phyloP scores from a whole-genome alignment of 2,329 filamentous ascomycete species.

The Calonectria hawksworthii region DNA sequence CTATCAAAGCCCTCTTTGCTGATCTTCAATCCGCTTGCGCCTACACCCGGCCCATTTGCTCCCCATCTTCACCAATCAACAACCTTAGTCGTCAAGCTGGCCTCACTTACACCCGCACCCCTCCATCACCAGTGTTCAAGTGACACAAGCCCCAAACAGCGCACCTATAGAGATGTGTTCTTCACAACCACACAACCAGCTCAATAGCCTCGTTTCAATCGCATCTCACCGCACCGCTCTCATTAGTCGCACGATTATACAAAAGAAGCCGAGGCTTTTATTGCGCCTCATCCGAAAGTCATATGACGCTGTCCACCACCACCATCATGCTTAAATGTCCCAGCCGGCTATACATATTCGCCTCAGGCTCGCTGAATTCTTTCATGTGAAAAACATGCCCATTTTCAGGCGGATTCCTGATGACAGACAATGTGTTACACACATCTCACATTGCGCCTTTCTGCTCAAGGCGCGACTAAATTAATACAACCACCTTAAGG shows the following conservation, averaged over 20 bases:
- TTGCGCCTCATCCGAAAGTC: not conserved
- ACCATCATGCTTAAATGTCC: not conserved
- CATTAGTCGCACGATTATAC: not conserved
- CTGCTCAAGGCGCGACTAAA: not conserved
- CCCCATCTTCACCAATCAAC: not conserved
- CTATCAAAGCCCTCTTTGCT: not conserved
- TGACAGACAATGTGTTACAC: too few relatives aligned
- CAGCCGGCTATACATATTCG: not conserved
- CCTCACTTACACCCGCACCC: slow-evolving; percentile 1
- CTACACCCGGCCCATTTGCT: not conserved
- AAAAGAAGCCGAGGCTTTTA: slow-evolving; percentile 1
- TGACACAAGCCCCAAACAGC: not conserved
- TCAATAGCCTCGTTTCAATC: slow-evolving; percentile 10
- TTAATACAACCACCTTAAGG: not conserved
- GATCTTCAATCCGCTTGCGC: not conserved
- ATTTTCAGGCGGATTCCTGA: not conserved
- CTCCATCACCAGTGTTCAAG: not conserved
- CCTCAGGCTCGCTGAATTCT: not conserved
- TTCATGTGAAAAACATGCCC: not conserved
- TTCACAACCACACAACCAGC: not conserved
- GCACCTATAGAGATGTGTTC: not conserved
- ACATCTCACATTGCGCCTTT: not conserved
- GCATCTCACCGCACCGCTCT: not conserved
- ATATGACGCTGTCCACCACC: not conserved
- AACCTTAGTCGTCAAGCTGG: not conserved